A percentile compares a stretch with the other conserved stretches of the same genome.
These are phyloP conservation scores for Suillus subluteus DNA, from an alignment of 768 basidiomycete genomes.

Conservation along the genomic window DNA sequence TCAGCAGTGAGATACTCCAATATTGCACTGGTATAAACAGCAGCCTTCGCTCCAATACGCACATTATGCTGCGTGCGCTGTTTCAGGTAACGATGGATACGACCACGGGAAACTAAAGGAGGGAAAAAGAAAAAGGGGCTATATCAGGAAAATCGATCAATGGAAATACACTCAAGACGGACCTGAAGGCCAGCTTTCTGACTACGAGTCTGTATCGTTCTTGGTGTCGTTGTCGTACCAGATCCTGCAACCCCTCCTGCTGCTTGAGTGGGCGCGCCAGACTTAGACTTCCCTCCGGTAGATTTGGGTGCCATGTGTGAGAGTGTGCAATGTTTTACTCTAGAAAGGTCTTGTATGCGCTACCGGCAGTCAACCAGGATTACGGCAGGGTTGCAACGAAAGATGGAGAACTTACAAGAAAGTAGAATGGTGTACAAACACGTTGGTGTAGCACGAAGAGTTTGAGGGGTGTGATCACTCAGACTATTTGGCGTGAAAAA, in stretches of 20 bases:
- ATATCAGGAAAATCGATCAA: constrained; percentile 10
- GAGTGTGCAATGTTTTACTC: background rate
- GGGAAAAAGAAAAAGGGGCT: background rate
- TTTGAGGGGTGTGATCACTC: background rate
- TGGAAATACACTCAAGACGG: constrained; percentile 18
- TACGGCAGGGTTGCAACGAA: background rate
- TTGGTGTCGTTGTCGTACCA: constrained; percentile 32
- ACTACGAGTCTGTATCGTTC: constrained; percentile 67
- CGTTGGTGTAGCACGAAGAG: background rate
- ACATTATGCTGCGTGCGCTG: constrained; percentile 92
- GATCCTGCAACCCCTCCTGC: constrained; percentile 27
- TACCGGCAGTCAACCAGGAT: background rate
- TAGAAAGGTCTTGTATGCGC: background rate
- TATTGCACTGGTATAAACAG: constrained; percentile 95
- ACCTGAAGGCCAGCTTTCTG: constrained; percentile 90
- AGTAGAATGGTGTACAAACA: background rate
- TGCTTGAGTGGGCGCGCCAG: constrained; percentile 34
- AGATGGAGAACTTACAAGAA: background rate
- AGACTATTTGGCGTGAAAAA: background rate
- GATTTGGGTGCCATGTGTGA: constrained; percentile 52
- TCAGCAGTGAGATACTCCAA: constrained; percentile 97
- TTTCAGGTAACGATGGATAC: constrained; percentile 96
- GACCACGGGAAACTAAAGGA: constrained; percentile 89
- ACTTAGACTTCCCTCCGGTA: constrained; percentile 67
- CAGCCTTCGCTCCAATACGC: constrained; percentile 96